phyloP scores from a whole-genome alignment of 2,329 filamentous ascomycete genomes.

The Colletotrichum liaoningense region DNA sequence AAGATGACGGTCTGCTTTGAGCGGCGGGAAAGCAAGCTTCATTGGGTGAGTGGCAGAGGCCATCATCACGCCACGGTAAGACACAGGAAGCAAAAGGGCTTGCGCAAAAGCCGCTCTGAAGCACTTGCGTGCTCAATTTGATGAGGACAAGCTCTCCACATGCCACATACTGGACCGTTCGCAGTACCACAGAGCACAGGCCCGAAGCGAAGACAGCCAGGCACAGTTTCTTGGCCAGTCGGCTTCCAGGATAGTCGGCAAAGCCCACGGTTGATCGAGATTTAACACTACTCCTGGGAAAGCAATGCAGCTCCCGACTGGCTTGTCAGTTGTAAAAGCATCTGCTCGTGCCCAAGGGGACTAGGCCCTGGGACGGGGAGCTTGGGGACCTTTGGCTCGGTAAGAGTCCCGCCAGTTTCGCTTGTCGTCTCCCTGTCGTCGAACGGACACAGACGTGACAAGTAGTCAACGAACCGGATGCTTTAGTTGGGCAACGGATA shows the following conservation, averaged over 20 bases:
- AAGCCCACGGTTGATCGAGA: constrained; percentile 13
- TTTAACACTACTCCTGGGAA: background rate
- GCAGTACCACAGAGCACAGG: constrained; percentile 4
- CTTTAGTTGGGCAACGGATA: background rate
- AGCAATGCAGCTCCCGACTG: background rate
- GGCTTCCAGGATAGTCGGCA: constrained; percentile 10
- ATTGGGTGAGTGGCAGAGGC: constrained; percentile 14
- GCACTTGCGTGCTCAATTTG: constrained; percentile 11
- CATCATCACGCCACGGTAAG: constrained; percentile 30
- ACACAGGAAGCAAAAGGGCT: constrained; percentile 15
- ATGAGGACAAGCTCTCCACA: constrained; percentile 26
- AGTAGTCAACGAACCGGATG: background rate
- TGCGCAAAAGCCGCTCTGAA: constrained; percentile 23
- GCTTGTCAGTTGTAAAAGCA: background rate
- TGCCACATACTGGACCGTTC: constrained; percentile 18
- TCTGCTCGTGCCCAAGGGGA: constrained; percentile 1
- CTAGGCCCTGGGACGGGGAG: background rate
- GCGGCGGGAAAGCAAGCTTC: background rate
- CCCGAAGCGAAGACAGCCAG: constrained; percentile 11
- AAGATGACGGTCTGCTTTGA: constrained; percentile 18
- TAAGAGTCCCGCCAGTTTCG: constrained; percentile 4
- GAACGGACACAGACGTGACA: background rate
- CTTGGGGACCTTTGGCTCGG: constrained; percentile 4
- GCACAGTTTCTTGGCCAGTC: background rate
- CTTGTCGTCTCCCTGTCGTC: background rate